phyloP scores from a whole-genome alignment of 1,284 basidiomycete species.

The Cutaneotrichosporon sp. region DNA sequence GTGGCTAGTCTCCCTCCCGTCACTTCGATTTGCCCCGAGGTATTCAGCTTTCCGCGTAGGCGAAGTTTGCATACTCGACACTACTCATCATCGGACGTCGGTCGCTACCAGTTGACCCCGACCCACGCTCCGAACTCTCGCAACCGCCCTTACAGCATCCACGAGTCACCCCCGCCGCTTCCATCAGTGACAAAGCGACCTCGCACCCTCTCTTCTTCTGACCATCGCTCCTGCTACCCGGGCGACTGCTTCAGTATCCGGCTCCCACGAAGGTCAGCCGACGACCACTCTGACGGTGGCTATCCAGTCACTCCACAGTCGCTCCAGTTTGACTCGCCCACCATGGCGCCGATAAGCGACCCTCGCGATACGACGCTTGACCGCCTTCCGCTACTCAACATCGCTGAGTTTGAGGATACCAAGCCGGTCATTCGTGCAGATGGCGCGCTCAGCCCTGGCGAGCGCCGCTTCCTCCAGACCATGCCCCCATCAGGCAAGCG shows the following conservation, averaged over 20 bases:
- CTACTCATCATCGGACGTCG: too few species aligned
- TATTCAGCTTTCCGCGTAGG: too few species aligned
- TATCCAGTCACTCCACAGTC: constrained; percentile 12
- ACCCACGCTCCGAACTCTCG: not conserved
- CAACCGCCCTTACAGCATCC: not conserved
- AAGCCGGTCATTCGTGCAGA: constrained; percentile 1
- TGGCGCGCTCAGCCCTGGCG: constrained; percentile 15
- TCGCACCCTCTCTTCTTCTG: not conserved
- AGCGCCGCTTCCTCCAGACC: constrained; percentile 20
- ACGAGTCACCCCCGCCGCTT: not conserved
- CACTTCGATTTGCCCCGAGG: too few species aligned
- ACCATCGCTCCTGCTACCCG: too few species aligned
- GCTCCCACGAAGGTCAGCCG: not conserved
- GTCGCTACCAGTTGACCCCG: not conserved
- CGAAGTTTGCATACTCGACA: too few species aligned
- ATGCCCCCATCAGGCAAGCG: constrained; percentile 13
- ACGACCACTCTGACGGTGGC: constrained; percentile 9
- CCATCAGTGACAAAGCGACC: not conserved
- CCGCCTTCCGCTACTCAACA: constrained; percentile 12
- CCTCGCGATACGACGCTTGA: constrained; percentile 12
- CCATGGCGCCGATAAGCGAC: constrained; percentile 12
- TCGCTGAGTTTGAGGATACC: constrained; percentile 8
- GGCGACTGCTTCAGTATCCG: not conserved
- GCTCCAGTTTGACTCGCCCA: constrained; percentile 7
- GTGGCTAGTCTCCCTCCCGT: too few species aligned